Conservation (phyloP, 2,329 filamentous ascomycete genomes). For the Colletotrichum melonis region DNA sequence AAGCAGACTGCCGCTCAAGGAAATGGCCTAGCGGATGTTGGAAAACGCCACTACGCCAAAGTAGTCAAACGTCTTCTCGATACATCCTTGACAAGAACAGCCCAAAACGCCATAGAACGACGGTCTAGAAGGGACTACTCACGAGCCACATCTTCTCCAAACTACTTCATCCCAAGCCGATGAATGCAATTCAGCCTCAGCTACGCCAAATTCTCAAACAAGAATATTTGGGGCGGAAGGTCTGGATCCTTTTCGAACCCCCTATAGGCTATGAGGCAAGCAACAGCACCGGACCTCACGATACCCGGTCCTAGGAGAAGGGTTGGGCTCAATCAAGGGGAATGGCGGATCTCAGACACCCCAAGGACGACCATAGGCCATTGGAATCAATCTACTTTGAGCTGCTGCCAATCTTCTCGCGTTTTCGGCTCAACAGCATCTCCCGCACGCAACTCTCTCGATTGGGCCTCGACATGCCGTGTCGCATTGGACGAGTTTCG, state of each 20-base stretch:
- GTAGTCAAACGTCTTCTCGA: constrained; percentile 6
- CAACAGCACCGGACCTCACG: background rate
- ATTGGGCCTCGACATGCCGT: constrained; percentile 15
- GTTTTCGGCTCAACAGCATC: constrained; percentile 3
- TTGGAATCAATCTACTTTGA: constrained; percentile 1
- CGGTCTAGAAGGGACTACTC: constrained; percentile 25
- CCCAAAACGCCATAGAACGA: background rate
- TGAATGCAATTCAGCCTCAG: constrained; percentile 16
- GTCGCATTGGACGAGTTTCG: background rate
- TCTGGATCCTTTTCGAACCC: constrained; percentile 11
- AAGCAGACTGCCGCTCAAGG: constrained; percentile 2
- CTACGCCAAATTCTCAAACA: background rate
- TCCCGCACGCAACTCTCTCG: background rate
- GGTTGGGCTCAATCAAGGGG: background rate
- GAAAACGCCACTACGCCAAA: constrained; percentile 14
- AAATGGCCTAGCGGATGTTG: background rate
- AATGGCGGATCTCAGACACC: background rate
- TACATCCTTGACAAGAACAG: background rate
- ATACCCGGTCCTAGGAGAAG: background rate
- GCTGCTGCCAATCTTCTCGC: background rate
- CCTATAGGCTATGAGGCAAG: background rate
- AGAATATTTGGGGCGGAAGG: constrained; percentile 4
- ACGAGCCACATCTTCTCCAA: constrained; percentile 22
- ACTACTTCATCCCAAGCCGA: constrained; percentile 18
- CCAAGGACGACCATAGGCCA: background rate